Conservation (phyloP, 768 basidiomycete genomes). For the Gautieria morchelliformis region DNA sequence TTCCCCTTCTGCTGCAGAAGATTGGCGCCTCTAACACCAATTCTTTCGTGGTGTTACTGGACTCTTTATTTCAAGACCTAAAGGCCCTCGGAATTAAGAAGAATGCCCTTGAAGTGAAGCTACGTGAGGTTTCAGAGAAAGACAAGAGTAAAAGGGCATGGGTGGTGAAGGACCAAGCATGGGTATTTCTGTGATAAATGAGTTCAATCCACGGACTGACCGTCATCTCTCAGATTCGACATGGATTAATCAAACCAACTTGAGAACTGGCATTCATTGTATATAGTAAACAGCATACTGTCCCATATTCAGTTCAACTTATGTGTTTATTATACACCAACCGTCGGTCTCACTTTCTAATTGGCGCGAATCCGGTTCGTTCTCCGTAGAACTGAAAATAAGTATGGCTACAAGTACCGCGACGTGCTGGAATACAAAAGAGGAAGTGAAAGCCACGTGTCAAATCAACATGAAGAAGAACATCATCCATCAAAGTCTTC, state of each 20-base stretch:
- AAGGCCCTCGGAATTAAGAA: conserved; percentile 69
- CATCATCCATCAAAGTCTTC: conserved; percentile 6
- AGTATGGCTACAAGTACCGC: conserved; percentile 10
- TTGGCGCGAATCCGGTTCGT: background rate
- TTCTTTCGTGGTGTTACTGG: conserved; percentile 58
- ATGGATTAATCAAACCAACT: conserved; percentile 5
- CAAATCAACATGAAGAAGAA: background rate
- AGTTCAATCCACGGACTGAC: background rate
- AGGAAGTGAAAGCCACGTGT: background rate
- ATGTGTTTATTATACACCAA: background rate
- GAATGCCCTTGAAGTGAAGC: conserved; percentile 73
- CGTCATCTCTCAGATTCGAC: background rate
- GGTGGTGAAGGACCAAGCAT: conserved; percentile 42
- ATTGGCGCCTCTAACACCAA: conserved; percentile 51
- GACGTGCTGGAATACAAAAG: conserved; percentile 7
- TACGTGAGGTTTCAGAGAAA: conserved; percentile 68
- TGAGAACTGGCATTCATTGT: too few relatives aligned
- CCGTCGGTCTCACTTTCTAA: background rate
- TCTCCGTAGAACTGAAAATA: conserved; percentile 1
- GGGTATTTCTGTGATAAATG: conserved; percentile 1
- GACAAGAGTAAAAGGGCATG: conserved; percentile 59
- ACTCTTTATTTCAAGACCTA: conserved; percentile 62
- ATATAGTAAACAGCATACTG: background rate
- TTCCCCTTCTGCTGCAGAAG: conserved; percentile 52
- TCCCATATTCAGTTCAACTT: background rate